These are phyloP conservation scores for Penicillium dipodomyicola DNA, from an alignment of 495 filamentous ascomycete species.

Conservation along the genomic window DNA sequence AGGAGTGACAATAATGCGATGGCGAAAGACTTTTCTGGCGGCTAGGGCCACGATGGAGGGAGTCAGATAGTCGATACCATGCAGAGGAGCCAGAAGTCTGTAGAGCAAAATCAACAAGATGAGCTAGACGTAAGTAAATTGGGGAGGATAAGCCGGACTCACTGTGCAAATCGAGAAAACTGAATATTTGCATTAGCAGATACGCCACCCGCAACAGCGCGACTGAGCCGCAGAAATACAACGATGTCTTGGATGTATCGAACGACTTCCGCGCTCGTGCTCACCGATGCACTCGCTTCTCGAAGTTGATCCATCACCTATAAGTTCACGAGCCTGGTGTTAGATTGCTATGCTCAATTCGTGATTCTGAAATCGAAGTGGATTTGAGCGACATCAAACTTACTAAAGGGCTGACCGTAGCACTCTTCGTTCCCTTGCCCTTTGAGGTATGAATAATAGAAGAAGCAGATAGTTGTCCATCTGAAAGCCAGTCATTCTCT, in stretches of 20 bases:
- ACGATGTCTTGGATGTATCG: slow-evolving; percentile 83
- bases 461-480: slow-evolving; percentile 43
- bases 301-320: slow-evolving; percentile 47
- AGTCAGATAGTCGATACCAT: slow-evolving; percentile 76
- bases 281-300: slow-evolving; percentile 37
- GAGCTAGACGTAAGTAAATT: not conserved
- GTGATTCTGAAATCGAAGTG: not conserved
- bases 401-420: slow-evolving; percentile 29
- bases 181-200: slow-evolving; percentile 75
- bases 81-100: slow-evolving; percentile 70
- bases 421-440: slow-evolving; percentile 8
- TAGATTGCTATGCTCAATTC: not conserved
- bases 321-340: not conserved
- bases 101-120: not conserved
- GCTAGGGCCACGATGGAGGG: slow-evolving; percentile 82
- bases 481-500: slow-evolving; percentile 50
- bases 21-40: slow-evolving; percentile 82
- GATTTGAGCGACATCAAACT: not conserved
- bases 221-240: slow-evolving; percentile 79
- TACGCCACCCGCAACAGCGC: slow-evolving; percentile 75
- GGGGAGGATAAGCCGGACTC: slow-evolving; percentile 18
- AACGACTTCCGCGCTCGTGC: slow-evolving; percentile 61
- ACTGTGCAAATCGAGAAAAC: slow-evolving; percentile 64
- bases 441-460: slow-evolving; percentile 46
- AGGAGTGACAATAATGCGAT: slow-evolving; percentile 67